Evolutionary conservation across 768 basidiomycete species (phyloP).

Genomic region (Leccinum subtestaceum): DNA sequence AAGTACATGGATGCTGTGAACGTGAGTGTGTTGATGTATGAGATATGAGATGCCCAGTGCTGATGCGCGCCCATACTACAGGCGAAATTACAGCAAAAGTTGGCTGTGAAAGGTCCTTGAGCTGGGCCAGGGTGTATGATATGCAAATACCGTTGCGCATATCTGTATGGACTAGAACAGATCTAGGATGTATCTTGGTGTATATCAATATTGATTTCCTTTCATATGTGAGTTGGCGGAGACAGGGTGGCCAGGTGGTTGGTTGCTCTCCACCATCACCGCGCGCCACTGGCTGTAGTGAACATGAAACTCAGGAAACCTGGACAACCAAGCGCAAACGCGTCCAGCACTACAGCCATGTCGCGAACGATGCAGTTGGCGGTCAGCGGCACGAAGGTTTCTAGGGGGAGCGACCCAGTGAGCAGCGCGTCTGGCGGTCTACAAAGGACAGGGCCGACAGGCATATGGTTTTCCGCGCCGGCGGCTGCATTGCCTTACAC

Average conservation of each 20-base stretch:
- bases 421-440: slow-evolving; percentile 1
- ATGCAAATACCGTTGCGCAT: slow-evolving; percentile 9
- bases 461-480: slow-evolving; percentile 22
- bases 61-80: slow-evolving; percentile 24
- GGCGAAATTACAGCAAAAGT: slow-evolving; percentile 46
- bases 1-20: slow-evolving; percentile 93
- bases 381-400: slow-evolving; percentile 7
- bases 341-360: slow-evolving; percentile 3
- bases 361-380: slow-evolving; percentile 35
- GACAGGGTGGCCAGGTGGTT: neutral
- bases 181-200: slow-evolving; percentile 22
- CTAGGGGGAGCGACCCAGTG: neutral
- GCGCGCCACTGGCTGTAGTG: slow-evolving; percentile 7
- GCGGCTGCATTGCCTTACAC: slow-evolving; percentile 25
- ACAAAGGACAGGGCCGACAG: slow-evolving; percentile 1
- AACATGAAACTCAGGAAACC: slow-evolving; percentile 25
- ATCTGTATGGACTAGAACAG: slow-evolving; percentile 15
- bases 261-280: neutral
- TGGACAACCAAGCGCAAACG: slow-evolving; percentile 3
- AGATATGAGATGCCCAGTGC: neutral
- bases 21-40: slow-evolving; percentile 42
- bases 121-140: slow-evolving; percentile 17
- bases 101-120: slow-evolving; percentile 29
- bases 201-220: slow-evolving; percentile 14
- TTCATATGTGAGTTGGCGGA: slow-evolving; percentile 3